Conservation (phyloP, 176 grass and related monocot genomes). For the Lolium multiflorum region DNA sequence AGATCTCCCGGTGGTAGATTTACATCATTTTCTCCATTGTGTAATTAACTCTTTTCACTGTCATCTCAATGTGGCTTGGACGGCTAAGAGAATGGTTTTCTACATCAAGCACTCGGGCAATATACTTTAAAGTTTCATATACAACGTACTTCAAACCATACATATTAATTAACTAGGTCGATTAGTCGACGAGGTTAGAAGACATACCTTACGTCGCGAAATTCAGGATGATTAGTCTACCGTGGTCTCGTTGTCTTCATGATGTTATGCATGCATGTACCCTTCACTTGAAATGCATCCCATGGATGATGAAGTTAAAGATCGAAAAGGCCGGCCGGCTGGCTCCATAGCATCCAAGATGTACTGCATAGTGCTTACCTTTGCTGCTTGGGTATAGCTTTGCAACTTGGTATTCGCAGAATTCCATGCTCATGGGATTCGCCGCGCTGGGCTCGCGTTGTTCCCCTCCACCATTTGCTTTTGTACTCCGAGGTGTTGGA, state of each 20-base stretch:
- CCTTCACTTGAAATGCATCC: neutral
- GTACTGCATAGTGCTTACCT: neutral
- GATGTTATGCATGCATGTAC: neutral
- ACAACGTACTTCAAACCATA: no score
- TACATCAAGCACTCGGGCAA: neutral
- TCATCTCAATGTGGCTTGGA: neutral
- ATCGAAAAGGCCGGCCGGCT: neutral
- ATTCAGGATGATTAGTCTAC: neutral
- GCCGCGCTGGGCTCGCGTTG: neutral
- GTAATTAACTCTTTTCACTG: neutral
- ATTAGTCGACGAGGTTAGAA: neutral
- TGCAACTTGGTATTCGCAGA: neutral
- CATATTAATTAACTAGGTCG: neutral
- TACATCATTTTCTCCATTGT: neutral
- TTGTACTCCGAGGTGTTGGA: neutral
- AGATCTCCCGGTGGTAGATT: neutral
- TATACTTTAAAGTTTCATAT: neutral
- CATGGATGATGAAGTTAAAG: neutral
- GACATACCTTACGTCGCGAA: neutral
- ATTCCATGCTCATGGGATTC: neutral
- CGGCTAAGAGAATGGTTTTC: neutral
- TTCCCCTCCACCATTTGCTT: no score
- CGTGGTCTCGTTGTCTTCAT: neutral
- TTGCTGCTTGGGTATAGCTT: neutral
- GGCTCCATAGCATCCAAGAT: neutral